Evolutionary conservation across 2,329 filamentous ascomycete species (phyloP), one percentile per base, ranked within the genome.

Genomic region (Stemphylium lycopersici): DNA sequence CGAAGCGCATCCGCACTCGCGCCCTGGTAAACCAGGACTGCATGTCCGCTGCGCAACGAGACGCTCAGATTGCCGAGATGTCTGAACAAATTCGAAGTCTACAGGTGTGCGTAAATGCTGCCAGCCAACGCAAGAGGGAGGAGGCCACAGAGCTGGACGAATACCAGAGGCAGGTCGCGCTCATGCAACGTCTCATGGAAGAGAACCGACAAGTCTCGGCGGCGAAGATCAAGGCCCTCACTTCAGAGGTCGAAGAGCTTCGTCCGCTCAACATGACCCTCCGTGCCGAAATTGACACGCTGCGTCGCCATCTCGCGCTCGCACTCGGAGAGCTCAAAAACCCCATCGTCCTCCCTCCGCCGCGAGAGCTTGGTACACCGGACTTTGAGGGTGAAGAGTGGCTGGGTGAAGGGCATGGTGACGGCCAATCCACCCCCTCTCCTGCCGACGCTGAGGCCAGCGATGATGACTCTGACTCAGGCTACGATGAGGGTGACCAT

Each of bases 1-100:
- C 95, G 57, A 99, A 99, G 81, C 89, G 90, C 52, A 99, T 99
- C 78, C 91, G 93, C 70, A 98, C 93, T 31, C 89, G 91, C 45
- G 95, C 95, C 22, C 87, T 93, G 29, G 90, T 98, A 78, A 99
- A 99, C 79, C 92, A 99, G 78, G 93, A 97, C 76, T 90, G 92
- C 66, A 88, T 97, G 64, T 93, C 90, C 8, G 89, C 91, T 12
- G 95, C 93, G 0, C 91, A 98, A 78, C 88, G 96, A 61, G 95
- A 99, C 76, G 92, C 91, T 3, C 91, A 98, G 76, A 96, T 99
- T 67, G 82, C 86, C 1, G 90, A 92, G 69, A 98, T 99, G 95
- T 89, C 91, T 8, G 93, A 96, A 70, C 95, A 96, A 63, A 99
- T 99, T 63, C 90, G 92, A 16, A 78, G 83, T 24, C 81, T 99